Evolutionary conservation across 768 basidiomycete species (phyloP), one percentile per base, ranked within the genome.

Genomic region (Amylocystis lapponica): DNA sequence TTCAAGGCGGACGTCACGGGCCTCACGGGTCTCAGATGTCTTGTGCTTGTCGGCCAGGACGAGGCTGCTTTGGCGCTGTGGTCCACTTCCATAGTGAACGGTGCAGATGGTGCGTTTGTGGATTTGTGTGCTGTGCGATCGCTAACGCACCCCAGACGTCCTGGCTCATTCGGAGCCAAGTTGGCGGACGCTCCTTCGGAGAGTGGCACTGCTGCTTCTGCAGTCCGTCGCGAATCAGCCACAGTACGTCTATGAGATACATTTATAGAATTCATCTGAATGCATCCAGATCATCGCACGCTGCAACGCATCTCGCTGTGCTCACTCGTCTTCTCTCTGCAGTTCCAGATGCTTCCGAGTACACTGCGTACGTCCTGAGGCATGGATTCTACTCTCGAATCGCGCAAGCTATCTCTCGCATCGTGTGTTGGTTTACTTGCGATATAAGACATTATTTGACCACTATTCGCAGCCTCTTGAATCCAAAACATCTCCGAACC

Each of bases 131-230:
- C 3, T 19, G 14, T 8, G 5, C 27, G 9, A 3, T 39, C 11
- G 14, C 45, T 19, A 48, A n/a, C 27, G 27, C 10, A 25, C 30
- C 13, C 4, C 44, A 60, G 57, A 50, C 22, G 30, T 49, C 12
- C 48, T 59, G 3, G 1, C 23, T 1, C 43, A 53, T 39, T 39
- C 39, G 6, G 53, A 58, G 16, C 57, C 60, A 7, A 79, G 75
- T 47, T 87, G 83, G 83, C 50, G 77, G n/a, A 69, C 78, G 3
- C 70, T 89, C 13, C 65, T 86, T 6, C 66, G 71, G 19, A 74
- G 72, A 48, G 58, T 69, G 0, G 56, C 69, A 7, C 34, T 78
- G 14, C 55, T 79, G 16, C 60, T 89, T 0, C 64, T 88, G 20
- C 60, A 58, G 30, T 77, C 79, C 0, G 59, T 80, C 1, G 70